Conservation (phyloP, 2,329 filamentous ascomycete genomes). For the Hypoxylon rubiginosum region DNA sequence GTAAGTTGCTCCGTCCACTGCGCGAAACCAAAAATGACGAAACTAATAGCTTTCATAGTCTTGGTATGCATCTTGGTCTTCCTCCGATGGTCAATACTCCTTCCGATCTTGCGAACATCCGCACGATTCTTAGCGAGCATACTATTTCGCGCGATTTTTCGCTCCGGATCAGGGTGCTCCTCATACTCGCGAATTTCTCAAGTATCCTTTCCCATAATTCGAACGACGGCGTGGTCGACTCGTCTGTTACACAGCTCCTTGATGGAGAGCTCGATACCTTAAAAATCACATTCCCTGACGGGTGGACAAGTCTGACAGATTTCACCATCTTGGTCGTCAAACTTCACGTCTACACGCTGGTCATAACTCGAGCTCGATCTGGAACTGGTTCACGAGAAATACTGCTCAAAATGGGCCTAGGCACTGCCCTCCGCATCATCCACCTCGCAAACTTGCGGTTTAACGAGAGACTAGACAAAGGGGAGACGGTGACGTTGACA, state of each 20-base stretch:
- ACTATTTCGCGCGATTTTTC: slow-evolving; percentile 46
- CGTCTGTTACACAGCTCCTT: slow-evolving; percentile 49
- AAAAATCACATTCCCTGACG: slow-evolving; percentile 43
- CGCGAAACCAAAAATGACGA: background rate
- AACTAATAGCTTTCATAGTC: slow-evolving; percentile 35
- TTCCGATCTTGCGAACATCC: slow-evolving; percentile 46
- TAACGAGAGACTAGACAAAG: slow-evolving; percentile 31
- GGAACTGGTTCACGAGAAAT: slow-evolving; percentile 44
- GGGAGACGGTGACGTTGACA: slow-evolving; percentile 24
- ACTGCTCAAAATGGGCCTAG: slow-evolving; percentile 47
- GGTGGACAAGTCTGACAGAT: slow-evolving; percentile 46
- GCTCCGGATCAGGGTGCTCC: slow-evolving; percentile 46
- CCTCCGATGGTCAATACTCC: slow-evolving; percentile 47
- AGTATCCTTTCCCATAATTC: slow-evolving; percentile 46
- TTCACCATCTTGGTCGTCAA: slow-evolving; percentile 47
- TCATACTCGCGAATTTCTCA: slow-evolving; percentile 46
- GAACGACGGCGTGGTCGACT: slow-evolving; percentile 46
- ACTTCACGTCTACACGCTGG: slow-evolving; percentile 48
- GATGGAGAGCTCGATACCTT: slow-evolving; percentile 49
- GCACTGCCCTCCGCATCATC: slow-evolving; percentile 48
- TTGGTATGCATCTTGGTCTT: slow-evolving; percentile 51
- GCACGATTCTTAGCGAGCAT: slow-evolving; percentile 42
- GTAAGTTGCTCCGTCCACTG: slow-evolving; percentile 38
- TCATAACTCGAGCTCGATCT: slow-evolving; percentile 44
- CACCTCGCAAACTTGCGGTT: slow-evolving; percentile 44